phyloP scores from a whole-genome alignment of 1,284 basidiomycete species.

The Mycena sp. region DNA sequence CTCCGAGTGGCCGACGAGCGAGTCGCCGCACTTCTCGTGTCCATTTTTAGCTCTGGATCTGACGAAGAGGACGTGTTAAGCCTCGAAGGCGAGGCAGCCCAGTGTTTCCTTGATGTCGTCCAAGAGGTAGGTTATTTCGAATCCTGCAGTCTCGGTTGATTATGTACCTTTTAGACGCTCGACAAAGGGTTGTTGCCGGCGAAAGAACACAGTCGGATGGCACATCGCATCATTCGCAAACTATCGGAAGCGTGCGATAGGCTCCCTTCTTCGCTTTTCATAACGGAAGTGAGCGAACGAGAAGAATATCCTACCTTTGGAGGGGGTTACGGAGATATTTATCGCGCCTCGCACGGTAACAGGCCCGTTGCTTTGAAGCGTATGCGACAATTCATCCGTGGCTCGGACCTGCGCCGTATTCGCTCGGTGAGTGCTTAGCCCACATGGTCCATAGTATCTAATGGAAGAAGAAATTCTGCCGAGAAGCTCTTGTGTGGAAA shows the following conservation, averaged over 20 bases:
- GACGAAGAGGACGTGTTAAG: constrained; percentile 13
- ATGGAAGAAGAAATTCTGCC: constrained; percentile 35
- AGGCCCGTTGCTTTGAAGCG: constrained; percentile 16
- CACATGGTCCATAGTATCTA: not conserved
- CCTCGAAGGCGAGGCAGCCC: constrained; percentile 24
- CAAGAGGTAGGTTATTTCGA: constrained; percentile 7
- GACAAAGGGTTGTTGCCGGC: constrained; percentile 19
- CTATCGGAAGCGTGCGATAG: constrained; percentile 21
- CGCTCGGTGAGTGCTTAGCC: constrained; percentile 20
- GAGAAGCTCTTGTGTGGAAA: constrained; percentile 45
- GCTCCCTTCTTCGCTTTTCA: constrained; percentile 29
- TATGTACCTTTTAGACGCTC: constrained; percentile 6
- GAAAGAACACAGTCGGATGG: constrained; percentile 18
- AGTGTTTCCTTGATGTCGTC: constrained; percentile 27
- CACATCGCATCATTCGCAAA: constrained; percentile 25
- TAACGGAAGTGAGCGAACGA: constrained; percentile 16
- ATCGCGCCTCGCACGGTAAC: constrained; percentile 1
- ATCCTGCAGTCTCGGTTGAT: not conserved
- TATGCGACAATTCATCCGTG: constrained; percentile 19
- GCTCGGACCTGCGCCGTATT: constrained; percentile 19
- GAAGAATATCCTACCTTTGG: constrained; percentile 28
- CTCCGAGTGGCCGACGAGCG: not conserved
- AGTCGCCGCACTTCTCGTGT: constrained; percentile 12
- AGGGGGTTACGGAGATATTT: constrained; percentile 31
- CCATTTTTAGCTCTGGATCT: constrained; percentile 11